phyloP scores from a whole-genome alignment of 176 grass and related monocot species.

The Lolium rigidum region DNA sequence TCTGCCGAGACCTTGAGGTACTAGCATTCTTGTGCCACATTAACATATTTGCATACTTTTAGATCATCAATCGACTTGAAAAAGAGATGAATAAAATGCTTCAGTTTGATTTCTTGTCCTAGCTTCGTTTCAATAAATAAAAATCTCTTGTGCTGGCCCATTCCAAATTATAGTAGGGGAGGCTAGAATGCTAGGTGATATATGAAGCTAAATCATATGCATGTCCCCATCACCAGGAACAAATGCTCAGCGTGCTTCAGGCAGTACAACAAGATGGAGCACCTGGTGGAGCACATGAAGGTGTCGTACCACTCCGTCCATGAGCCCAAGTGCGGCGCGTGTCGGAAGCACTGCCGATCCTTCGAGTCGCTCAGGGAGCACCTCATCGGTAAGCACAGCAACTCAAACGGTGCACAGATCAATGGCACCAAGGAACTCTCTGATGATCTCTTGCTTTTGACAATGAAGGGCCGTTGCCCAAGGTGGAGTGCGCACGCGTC shows the following conservation, averaged over 20 bases:
- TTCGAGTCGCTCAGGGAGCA: slow-evolving; percentile 93
- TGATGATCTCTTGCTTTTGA: not conserved
- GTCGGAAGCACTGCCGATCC: slow-evolving; percentile 87
- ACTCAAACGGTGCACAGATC: not conserved
- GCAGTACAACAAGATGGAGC: slow-evolving; percentile 91
- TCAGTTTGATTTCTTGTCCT: not conserved
- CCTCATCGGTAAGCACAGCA: slow-evolving; percentile 64
- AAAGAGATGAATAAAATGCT: not conserved
- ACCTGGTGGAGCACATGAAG: slow-evolving; percentile 94
- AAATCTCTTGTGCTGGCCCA: not conserved
- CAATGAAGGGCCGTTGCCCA: slow-evolving; percentile 75
- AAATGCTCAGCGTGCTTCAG: slow-evolving; percentile 90
- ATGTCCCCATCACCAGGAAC: slow-evolving; percentile 50
- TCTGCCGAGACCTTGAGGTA: slow-evolving; percentile 59
- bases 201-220: slow-evolving; percentile 15
- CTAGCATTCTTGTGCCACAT: slow-evolving; percentile 15
- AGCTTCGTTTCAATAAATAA: too few species aligned
- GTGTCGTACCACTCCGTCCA: slow-evolving; percentile 84
- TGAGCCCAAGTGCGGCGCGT: slow-evolving; percentile 82
- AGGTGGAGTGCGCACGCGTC: slow-evolving; percentile 74
- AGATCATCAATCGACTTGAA: not conserved
- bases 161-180: not conserved
- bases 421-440: not conserved
- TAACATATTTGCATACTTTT: not conserved
- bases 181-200: not conserved